A percentile compares a stretch with the other conserved stretches of the same genome.
phyloP scores from a whole-genome alignment of 768 basidiomycete genomes.

The Mycena polygramma region DNA sequence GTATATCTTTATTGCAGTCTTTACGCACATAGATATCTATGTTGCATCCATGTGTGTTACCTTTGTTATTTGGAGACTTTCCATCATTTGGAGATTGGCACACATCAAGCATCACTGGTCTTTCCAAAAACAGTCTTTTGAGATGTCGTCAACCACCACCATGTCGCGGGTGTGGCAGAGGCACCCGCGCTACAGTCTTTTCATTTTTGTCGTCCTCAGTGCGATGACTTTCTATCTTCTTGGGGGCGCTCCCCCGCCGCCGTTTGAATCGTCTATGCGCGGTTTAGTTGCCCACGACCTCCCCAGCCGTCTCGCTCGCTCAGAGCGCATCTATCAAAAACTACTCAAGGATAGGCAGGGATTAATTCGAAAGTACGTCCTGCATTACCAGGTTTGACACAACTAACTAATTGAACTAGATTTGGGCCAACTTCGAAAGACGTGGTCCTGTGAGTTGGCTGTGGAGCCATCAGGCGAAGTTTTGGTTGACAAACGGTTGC shows the following conservation, averaged over 20 bases:
- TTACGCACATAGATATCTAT: constrained; percentile 12
- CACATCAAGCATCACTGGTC: not conserved
- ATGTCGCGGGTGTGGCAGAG: constrained; percentile 49
- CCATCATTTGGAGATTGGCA: too few species aligned
- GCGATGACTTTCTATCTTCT: constrained; percentile 63
- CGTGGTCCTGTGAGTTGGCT: constrained; percentile 56
- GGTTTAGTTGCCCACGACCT: constrained; percentile 50
- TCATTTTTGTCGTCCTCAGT: constrained; percentile 54
- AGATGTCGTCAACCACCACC: constrained; percentile 5
- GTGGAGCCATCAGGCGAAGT: constrained; percentile 23
- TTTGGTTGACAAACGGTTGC: constrained; percentile 1
- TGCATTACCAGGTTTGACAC: not conserved
- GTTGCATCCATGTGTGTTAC: not conserved
- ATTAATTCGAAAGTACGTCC: constrained; percentile 55
- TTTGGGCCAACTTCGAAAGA: constrained; percentile 67
- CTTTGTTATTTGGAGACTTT: too few species aligned
- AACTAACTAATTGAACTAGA: not conserved
- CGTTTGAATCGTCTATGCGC: constrained; percentile 12
- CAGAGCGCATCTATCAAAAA: constrained; percentile 62
- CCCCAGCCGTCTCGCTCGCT: constrained; percentile 53
- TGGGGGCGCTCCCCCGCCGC: constrained; percentile 45
- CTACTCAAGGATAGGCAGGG: constrained; percentile 55
- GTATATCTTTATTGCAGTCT: constrained; percentile 12
- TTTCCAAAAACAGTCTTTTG: not conserved
- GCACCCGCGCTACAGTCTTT: constrained; percentile 67